A percentile compares a stretch with the other conserved stretches of the same genome.
These are phyloP conservation scores for Tulasnella calospora DNA, from an alignment of 768 basidiomycete genomes.

Conservation along the genomic window DNA sequence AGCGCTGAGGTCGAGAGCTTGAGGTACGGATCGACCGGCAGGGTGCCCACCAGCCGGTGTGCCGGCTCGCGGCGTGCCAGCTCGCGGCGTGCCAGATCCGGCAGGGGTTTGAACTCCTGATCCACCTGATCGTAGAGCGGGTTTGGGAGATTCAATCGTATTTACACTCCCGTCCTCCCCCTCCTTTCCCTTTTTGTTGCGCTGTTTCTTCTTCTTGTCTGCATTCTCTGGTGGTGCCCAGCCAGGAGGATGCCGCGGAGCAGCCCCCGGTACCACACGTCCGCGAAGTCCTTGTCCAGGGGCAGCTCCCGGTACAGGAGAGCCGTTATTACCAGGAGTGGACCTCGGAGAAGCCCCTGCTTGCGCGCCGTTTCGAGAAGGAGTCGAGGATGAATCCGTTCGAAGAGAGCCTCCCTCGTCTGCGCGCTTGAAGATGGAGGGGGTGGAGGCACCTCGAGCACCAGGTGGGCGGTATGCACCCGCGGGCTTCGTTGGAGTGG, in stretches of 20 bases:
- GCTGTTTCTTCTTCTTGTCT: slow-evolving; percentile 45
- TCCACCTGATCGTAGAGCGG: slow-evolving; percentile 27
- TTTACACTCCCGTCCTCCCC: slow-evolving; percentile 47
- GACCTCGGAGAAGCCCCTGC: neutral
- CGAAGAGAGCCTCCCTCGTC: slow-evolving; percentile 74
- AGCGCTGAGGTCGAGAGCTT: slow-evolving; percentile 15
- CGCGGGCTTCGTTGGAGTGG: slow-evolving; percentile 55
- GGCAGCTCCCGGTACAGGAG: slow-evolving; percentile 11
- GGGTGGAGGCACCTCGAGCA: slow-evolving; percentile 82
- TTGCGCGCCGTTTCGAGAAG: slow-evolving; percentile 39
- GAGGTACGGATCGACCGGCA: neutral
- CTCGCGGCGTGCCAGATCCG: neutral
- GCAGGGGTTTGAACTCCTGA: neutral
- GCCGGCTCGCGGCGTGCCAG: neutral
- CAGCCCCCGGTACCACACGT: slow-evolving; percentile 71
- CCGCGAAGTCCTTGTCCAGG: slow-evolving; percentile 35
- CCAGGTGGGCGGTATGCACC: slow-evolving; percentile 94
- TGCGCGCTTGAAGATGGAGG: slow-evolving; percentile 83
- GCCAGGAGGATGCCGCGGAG: slow-evolving; percentile 40
- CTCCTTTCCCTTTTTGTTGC: slow-evolving; percentile 59
- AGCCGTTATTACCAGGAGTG: slow-evolving; percentile 28
- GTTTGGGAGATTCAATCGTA: slow-evolving; percentile 29
- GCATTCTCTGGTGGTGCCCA: slow-evolving; percentile 38
- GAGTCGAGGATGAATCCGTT: slow-evolving; percentile 49
- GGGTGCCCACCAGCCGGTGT: slow-evolving; percentile 1